Evolutionary conservation across 2,329 filamentous ascomycete genomes (phyloP).

Genomic region (Colletotrichum aenigma): DNA sequence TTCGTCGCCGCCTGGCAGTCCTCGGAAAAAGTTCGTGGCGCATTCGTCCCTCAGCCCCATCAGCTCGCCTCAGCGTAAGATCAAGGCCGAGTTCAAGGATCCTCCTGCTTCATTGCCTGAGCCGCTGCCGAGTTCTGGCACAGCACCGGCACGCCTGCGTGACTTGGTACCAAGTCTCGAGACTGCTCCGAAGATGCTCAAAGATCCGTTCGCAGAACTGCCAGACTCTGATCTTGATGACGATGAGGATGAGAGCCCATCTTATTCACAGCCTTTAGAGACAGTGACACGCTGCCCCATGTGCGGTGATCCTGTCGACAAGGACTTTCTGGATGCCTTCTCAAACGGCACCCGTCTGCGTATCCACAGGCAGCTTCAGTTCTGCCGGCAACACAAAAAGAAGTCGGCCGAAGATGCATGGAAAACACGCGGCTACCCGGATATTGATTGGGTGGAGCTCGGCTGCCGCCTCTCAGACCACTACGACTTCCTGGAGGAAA

Average conservation of each 20-base stretch:
- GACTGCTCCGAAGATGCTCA: not conserved
- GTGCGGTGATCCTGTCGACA: conserved; percentile 66
- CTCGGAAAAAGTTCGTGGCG: not conserved
- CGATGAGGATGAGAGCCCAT: not conserved
- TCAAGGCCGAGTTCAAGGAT: not conserved
- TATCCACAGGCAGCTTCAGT: conserved; percentile 62
- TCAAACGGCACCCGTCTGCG: conserved; percentile 52
- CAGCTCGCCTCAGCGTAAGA: not conserved
- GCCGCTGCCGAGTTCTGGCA: not conserved
- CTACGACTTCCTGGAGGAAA: conserved; percentile 55
- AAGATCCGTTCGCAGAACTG: conserved; percentile 12
- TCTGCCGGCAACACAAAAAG: conserved; percentile 68
- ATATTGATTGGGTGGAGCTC: conserved; percentile 71
- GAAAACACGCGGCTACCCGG: conserved; percentile 65
- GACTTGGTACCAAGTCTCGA: not conserved
- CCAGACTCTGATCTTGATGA: not conserved
- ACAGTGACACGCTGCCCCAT: conserved; percentile 63
- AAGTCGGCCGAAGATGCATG: conserved; percentile 55
- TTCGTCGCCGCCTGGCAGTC: not conserved
- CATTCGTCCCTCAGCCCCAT: conserved; percentile 14
- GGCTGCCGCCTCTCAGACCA: conserved; percentile 62
- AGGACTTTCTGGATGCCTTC: conserved; percentile 57
- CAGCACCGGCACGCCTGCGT: not conserved
- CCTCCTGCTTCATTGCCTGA: not conserved
- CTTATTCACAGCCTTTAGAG: conserved; percentile 16